Base-by-base conservation (phyloP, 2,329 filamentous ascomycete species). In the Phaeosphaeria sp. region DNA sequence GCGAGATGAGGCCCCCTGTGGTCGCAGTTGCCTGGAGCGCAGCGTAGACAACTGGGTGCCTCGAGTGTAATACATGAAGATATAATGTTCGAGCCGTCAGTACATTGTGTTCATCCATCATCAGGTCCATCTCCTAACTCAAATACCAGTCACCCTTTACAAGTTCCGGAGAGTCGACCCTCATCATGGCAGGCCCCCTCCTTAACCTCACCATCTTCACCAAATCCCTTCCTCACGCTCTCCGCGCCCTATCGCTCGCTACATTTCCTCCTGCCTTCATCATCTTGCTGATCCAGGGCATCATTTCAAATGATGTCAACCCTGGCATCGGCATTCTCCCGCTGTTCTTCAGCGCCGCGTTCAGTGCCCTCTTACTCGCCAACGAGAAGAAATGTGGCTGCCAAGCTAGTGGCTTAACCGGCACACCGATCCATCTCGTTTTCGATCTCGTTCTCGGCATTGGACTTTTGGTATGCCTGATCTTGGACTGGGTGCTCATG, bases 301-400 rank as follows among this genome's bases (percentile, higher is more conserved):
- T 74, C 20, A n/a, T 48, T 3, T 59, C 65, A 2, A 5, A 44
- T 1, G 20, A 55, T 11, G 69, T 71, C 1, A 71, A 73, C 27
- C 72, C 72, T 2, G 68, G 71, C 9, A 71, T 74, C 45, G 65
- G 67, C 6, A 60, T 75, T 25, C 30, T 75, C 0, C 72, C 72
- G 0, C 61, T 75, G 4, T 71, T 71, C 55, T 63, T 69, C 53
- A 74, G 70, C 1, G 52, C 71, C 1, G 56, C 59, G 0, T 73
- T 59, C 46, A 64, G 68, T 2, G 61, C 60, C 0, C 24, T 68
- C 5, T 45, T 74, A 2, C 63, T 75, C 15, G 58, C 64, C 50
- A 69, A 73, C 39, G 66, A 72, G 49, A 63, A 61, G 42, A 55
- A 56, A 33, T 73, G 70, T 47, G 67, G 66, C 2, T 73, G 71